A percentile compares a stretch with the other conserved stretches of the same genome.
Evolutionary conservation across 2,329 filamentous ascomycete species (phyloP).

Genomic region (Teratosphaeria viscida): DNA sequence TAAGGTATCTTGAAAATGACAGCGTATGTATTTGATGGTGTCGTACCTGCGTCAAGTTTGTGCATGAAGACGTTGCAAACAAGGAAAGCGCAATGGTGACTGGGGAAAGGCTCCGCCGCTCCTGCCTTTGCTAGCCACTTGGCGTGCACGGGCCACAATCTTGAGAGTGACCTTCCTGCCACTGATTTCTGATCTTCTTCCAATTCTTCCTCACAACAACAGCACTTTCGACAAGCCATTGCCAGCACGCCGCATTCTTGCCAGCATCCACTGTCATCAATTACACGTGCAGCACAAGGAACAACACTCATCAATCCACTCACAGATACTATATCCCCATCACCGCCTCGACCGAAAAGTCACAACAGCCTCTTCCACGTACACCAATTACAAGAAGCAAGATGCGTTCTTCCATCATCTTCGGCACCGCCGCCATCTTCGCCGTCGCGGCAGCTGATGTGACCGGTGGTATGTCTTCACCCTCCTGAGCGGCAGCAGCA

Average conservation of each 20-base stretch:
- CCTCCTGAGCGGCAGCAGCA: not conserved
- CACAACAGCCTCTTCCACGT: not conserved
- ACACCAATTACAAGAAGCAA: conserved; percentile 4
- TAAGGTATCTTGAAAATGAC: not conserved
- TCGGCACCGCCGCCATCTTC: conserved; percentile 17
- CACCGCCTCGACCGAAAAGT: not conserved
- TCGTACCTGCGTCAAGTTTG: not conserved
- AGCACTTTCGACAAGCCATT: not conserved
- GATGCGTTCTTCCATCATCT: conserved; percentile 16
- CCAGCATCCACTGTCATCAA: not conserved
- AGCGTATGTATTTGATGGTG: not conserved
- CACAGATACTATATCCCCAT: not conserved
- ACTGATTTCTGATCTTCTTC: not conserved
- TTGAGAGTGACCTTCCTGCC: not conserved
- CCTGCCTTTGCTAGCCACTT: not conserved
- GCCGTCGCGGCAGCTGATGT: conserved; percentile 13
- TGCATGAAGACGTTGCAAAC: not conserved
- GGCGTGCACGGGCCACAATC: not conserved
- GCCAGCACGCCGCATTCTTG: not conserved
- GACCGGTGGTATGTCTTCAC: conserved; percentile 15
- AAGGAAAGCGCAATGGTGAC: not conserved
- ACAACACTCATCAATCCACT: not conserved
- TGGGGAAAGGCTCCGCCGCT: not conserved
- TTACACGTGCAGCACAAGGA: not conserved
- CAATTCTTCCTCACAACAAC: not conserved